Base-by-base conservation (phyloP, 306 rosid genomes). In the Castanospermum australe region DNA sequence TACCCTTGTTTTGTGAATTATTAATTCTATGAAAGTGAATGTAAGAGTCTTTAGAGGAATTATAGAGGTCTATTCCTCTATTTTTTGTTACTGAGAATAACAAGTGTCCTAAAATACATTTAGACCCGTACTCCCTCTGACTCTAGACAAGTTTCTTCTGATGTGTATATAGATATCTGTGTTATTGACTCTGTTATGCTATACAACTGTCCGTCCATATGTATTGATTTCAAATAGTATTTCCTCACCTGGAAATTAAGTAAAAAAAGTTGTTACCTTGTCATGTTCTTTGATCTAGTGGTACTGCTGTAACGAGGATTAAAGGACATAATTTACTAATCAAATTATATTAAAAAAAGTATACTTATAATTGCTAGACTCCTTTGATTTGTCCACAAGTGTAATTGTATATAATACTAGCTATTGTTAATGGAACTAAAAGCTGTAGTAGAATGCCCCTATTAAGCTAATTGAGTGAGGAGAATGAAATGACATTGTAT, bases 221-320 rank as follows among this genome's bases (percentile, higher is more conserved):
- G 47, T 33, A 65, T 76, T 38, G 60, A 63, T 35, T 76, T 42
- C 12, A 41, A 61, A 15, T 75, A 82, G 10, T 51, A 38, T 61
- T 67, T 66, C 8, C 59, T 61, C 2, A 22, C 45, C 32, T 45
- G 52, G 39, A 17, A 72, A 30, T 60, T 24, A 60, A 25, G 72
- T 70, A 70, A 22, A 32, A 62, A 4, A 9, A 8, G 3, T 71
- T 4, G 14, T 71, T 79, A 36, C 61, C 42, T 48, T 28, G 77
- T 45, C 52, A 42, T 20, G 52, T 45, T 69, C 25, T 68, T 54
- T 66, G 67, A 25, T 61, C 28, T 54, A 54, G 0, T 48, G 28
- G 54, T 33, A 69, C 59, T n/a, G n/a, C n/a, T n/a, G n/a, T n/a
- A n/a, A n/a, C n/a, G n/a, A n/a, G n/a, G n/a, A n/a, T n/a, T n/a